Percentiles rank a stretch among this genome's conserved stretches.
phyloP scores from a whole-genome alignment of 2,329 filamentous ascomycete genomes.

The Akanthomyces lecanii region DNA sequence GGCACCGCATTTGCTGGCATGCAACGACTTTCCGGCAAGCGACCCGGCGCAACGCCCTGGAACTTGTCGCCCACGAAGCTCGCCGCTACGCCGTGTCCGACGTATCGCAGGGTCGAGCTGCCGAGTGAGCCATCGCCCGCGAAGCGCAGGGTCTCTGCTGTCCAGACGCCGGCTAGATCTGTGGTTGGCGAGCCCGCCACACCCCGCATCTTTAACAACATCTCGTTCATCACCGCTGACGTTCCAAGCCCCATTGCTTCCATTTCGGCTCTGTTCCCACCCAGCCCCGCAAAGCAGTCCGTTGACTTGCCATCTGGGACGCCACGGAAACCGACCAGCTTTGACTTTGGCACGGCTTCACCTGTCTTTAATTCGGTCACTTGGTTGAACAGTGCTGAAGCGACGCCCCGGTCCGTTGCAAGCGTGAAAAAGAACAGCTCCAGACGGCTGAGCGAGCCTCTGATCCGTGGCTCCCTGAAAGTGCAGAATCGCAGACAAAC shows the following conservation, averaged over 20 bases:
- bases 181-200: neutral
- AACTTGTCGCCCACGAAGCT: neutral
- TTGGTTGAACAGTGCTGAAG: slow-evolving; percentile 26
- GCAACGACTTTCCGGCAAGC: slow-evolving; percentile 8
- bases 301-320: slow-evolving; percentile 4
- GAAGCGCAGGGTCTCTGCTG: neutral
- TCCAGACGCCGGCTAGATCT: neutral
- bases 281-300: slow-evolving; percentile 10
- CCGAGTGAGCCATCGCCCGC: neutral
- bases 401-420: slow-evolving; percentile 23
- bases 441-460: slow-evolving; percentile 34
- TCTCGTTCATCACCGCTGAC: neutral
- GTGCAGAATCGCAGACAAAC: slow-evolving; percentile 26
- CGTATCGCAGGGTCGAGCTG: neutral
- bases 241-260: slow-evolving; percentile 9
- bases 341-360: slow-evolving; percentile 29
- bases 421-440: slow-evolving; percentile 23
- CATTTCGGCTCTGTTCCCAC: slow-evolving; percentile 3
- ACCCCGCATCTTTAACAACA: slow-evolving; percentile 7
- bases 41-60: neutral
- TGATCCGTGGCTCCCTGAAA: slow-evolving; percentile 26
- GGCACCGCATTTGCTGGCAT: slow-evolving; percentile 12
- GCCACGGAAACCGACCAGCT: slow-evolving; percentile 20
- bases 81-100: slow-evolving; percentile 10
- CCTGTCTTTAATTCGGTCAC: slow-evolving; percentile 26